Conservation (phyloP, 2,329 filamentous ascomycete species). For the Phialophora verrucosa region DNA sequence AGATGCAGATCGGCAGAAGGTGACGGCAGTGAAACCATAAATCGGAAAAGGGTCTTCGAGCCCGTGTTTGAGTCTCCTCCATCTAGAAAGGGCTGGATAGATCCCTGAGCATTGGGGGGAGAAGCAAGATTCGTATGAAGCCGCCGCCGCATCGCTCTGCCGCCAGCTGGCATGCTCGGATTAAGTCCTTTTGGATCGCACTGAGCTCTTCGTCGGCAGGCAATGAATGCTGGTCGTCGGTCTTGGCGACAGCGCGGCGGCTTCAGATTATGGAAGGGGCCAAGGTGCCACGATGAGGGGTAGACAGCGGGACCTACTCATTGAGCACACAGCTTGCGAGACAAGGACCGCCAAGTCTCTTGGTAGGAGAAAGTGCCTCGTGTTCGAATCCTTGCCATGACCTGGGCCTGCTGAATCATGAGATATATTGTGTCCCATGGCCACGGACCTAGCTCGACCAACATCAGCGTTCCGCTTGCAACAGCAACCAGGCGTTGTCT, state of each 20-base stretch:
- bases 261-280: conserved; percentile 4
- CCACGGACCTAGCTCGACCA: neutral
- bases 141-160: neutral
- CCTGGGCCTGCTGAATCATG: conserved; percentile 2
- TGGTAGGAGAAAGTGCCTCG: neutral
- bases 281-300: conserved; percentile 22
- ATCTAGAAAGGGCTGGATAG: neutral
- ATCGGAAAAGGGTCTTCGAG: neutral
- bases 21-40: neutral
- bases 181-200: neutral
- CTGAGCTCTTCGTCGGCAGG: neutral
- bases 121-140: neutral
- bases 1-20: neutral
- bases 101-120: neutral
- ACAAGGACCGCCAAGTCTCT: conserved; percentile 20
- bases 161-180: neutral
- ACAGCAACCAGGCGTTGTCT: neutral
- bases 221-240: neutral
- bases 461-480: neutral
- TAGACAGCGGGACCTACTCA: conserved; percentile 2
- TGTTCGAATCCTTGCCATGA: conserved; percentile 2
- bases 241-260: conserved; percentile 13
- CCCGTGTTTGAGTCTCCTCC: neutral
- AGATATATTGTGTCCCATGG: neutral
- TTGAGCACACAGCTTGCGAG: neutral